These are phyloP conservation scores for Kappamyces sp. DNA, from an alignment of 192 early-diverging fungal genomes.

Conservation along the genomic window DNA sequence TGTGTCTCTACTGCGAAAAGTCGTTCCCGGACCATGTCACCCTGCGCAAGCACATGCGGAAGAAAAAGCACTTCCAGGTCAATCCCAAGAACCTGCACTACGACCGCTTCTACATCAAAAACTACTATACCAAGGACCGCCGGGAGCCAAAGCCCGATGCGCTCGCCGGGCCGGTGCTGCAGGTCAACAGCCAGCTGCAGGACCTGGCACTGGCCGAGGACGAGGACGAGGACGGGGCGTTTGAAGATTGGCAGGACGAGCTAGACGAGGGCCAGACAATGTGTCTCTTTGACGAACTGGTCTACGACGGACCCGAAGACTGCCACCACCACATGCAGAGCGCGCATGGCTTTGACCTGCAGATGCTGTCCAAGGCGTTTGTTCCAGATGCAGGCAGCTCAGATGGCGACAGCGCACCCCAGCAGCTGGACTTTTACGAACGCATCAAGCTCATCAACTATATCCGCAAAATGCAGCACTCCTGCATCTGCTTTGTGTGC, in stretches of 20 bases:
- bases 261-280: conserved; percentile 50
- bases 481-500: conserved; percentile 68
- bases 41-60: conserved; percentile 93
- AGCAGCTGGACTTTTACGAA: conserved; percentile 71
- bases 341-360: conserved; percentile 75
- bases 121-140: conserved; percentile 42
- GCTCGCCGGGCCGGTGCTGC: conserved; percentile 8
- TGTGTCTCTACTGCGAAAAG: conserved; percentile 93
- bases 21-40: conserved; percentile 80
- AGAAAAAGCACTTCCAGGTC: conserved; percentile 97
- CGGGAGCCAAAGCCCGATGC: conserved; percentile 1
- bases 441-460: conserved; percentile 82
- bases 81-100: conserved; percentile 82
- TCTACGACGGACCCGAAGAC: conserved; percentile 54
- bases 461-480: conserved; percentile 43
- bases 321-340: conserved; percentile 65
- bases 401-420: too few relatives aligned
- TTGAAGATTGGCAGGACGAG: conserved; percentile 75
- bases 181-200: neutral
- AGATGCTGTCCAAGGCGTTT: conserved; percentile 22
- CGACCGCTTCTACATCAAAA: conserved; percentile 91
- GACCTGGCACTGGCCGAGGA: conserved; percentile 14
- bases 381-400: too few relatives aligned
- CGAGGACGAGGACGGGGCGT: conserved; percentile 46
- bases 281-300: conserved; percentile 74